Evolutionary conservation across 2,329 filamentous ascomycete genomes (phyloP).

Genomic region (Nemania bipapillata): DNA sequence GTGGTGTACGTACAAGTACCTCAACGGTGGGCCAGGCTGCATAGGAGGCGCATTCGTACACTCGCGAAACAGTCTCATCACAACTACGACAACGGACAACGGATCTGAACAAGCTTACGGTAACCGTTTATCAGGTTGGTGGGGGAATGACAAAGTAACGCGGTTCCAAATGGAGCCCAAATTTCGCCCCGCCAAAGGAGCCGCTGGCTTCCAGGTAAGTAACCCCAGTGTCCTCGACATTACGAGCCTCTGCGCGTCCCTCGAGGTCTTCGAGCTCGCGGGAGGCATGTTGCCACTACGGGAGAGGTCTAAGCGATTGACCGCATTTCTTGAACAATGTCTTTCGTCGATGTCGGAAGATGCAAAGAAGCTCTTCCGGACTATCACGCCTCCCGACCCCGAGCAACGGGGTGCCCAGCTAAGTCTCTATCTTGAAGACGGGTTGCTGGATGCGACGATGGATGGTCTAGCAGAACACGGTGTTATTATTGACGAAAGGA

Average conservation of each 20-base stretch:
- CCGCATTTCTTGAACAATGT: constrained; percentile 73
- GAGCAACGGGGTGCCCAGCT: constrained; percentile 76
- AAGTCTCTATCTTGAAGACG: constrained; percentile 67
- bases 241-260: constrained; percentile 73
- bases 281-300: constrained; percentile 70
- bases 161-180: constrained; percentile 81
- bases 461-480: constrained; percentile 68
- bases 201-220: constrained; percentile 79
- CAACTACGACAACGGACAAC: constrained; percentile 49
- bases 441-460: constrained; percentile 72
- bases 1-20: constrained; percentile 87
- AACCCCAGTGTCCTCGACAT: constrained; percentile 81
- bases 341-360: constrained; percentile 57
- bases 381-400: constrained; percentile 74
- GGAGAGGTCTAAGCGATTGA: constrained; percentile 72
- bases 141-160: constrained; percentile 76
- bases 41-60: constrained; percentile 81
- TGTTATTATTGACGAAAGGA: constrained; percentile 78
- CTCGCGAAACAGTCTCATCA: constrained; percentile 66
- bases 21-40: constrained; percentile 79
- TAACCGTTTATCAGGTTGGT: constrained; percentile 79
- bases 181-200: constrained; percentile 77
- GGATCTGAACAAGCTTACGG: constrained; percentile 53
- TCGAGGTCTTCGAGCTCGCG: constrained; percentile 76
- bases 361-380: constrained; percentile 58